These are phyloP conservation scores for Pichia sp. DNA, from an alignment of 1,139 yeast species.

Conservation along the genomic window DNA sequence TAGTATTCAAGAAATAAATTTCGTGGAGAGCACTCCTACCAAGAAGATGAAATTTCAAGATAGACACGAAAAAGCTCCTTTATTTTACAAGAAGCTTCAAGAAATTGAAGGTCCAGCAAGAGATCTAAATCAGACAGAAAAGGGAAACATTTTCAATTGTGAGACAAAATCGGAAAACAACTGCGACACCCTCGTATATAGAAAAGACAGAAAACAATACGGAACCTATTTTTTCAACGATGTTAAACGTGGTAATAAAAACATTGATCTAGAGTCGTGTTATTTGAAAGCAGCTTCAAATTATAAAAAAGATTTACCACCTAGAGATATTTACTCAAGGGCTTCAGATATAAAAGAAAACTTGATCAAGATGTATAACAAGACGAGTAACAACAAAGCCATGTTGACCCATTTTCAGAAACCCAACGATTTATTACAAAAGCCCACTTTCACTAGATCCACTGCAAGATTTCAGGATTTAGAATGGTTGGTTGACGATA, in stretches of 20 bases:
- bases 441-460: conserved; percentile 15
- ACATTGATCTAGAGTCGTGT: conserved; percentile 17
- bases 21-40: conserved; percentile 16
- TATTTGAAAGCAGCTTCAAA: conserved; percentile 16
- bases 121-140: conserved; percentile 4
- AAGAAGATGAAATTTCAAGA: too few species aligned
- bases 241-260: neutral
- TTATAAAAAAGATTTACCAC: neutral
- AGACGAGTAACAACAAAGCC: neutral
- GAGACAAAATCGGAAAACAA: neutral
- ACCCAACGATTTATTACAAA: neutral
- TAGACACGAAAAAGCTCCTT: conserved; percentile 4
- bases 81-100: conserved; percentile 9
- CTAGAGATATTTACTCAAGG: conserved; percentile 2
- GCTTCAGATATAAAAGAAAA: conserved; percentile 5
- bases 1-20: neutral
- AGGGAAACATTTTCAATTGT: neutral
- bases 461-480: conserved; percentile 21
- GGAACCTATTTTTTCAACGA: conserved; percentile 22
- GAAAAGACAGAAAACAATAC: conserved; percentile 13
- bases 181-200: neutral
- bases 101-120: neutral
- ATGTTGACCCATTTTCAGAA: neutral
- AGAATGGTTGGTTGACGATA: conserved; percentile 24
- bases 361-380: conserved; percentile 8